Base-by-base conservation (phyloP, 352 stramenopile species). In the Phytophthora citrophthora region DNA sequence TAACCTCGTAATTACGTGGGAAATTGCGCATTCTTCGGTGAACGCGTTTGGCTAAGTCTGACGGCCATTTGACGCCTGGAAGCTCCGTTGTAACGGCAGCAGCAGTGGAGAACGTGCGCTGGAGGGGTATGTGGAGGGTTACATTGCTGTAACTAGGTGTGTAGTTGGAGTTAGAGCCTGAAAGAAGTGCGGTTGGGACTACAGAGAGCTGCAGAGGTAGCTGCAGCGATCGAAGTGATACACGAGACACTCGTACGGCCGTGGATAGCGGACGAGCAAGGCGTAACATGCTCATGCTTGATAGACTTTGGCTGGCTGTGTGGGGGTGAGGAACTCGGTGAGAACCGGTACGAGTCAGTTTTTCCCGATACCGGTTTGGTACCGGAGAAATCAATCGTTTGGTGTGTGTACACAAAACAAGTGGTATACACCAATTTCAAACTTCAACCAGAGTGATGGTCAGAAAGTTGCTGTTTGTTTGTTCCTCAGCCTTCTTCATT, bases 1-100 rank as follows among this genome's bases (percentile, higher is more conserved):
- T 88, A 23, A 72, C 77, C 49, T 94, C 79, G 54, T 82, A 88
- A 76, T 88, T 87, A 34, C 85, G 83, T 45, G 83, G 81, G 62
- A 94, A 91, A n/a, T 51, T 67, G 20, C 70, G 67, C 62, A 88
- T 77, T 4, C 72, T 58, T 54, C 79, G 68, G 53, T 88, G 66
- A 39, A 88, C 61, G 26, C 61, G 65, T 50, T 73, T 77, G 49
- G 60, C 70, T 46, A 83, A 49, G 1, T 82, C 73, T 5, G 60
- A 60, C 2, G 78, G 70, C 78, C 78, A 88, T 20, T 55, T 62
- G 34, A 73, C 46, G 34, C 16, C 15, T 5, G 24, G 26, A 10
- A 10, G 11, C 18, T 58, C 49, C 29, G 40, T 43, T 4, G 39
- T 38, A 26, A 39, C 31, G 12, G 32, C 39, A 2, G 34, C 29